Conservation (phyloP, 345 rosid species). For the Mangifera indica region DNA sequence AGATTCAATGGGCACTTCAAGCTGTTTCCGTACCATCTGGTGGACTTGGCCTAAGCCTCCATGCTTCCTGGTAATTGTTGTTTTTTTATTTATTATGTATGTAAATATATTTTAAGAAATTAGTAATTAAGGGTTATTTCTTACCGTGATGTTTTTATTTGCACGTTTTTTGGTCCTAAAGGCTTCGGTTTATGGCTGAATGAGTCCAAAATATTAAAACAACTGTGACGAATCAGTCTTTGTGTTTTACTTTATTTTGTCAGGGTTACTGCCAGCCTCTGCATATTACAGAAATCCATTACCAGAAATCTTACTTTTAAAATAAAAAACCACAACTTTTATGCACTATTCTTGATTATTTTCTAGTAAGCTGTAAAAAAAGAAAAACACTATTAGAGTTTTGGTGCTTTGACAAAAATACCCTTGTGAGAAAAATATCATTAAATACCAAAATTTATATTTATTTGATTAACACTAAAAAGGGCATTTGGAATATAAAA, state of each 20-base stretch:
- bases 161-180: slow-evolving; percentile 14
- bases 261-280: slow-evolving; percentile 25
- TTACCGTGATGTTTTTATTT: slow-evolving; percentile 16
- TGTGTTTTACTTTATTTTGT: slow-evolving; percentile 34
- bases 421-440: not conserved
- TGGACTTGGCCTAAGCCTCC: slow-evolving; percentile 76
- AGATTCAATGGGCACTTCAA: slow-evolving; percentile 76
- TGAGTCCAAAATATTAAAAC: slow-evolving; percentile 28
- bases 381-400: not conserved
- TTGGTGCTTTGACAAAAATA: slow-evolving; percentile 1
- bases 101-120: slow-evolving; percentile 7
- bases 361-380: not conserved
- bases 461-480: too few species aligned
- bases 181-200: slow-evolving; percentile 23
- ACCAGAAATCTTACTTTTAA: slow-evolving; percentile 15
- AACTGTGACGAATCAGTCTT: slow-evolving; percentile 36
- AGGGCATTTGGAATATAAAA: too few species aligned
- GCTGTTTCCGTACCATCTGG: slow-evolving; percentile 81
- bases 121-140: slow-evolving; percentile 16
- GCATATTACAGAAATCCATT: slow-evolving; percentile 20
- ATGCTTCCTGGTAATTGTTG: slow-evolving; percentile 56
- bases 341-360: not conserved
- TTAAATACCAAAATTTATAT: too few species aligned
- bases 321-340: not conserved
- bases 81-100: not conserved